Evolutionary conservation across 2,329 filamentous ascomycete genomes (phyloP).

Genomic region (Colletotrichum kahawae): DNA sequence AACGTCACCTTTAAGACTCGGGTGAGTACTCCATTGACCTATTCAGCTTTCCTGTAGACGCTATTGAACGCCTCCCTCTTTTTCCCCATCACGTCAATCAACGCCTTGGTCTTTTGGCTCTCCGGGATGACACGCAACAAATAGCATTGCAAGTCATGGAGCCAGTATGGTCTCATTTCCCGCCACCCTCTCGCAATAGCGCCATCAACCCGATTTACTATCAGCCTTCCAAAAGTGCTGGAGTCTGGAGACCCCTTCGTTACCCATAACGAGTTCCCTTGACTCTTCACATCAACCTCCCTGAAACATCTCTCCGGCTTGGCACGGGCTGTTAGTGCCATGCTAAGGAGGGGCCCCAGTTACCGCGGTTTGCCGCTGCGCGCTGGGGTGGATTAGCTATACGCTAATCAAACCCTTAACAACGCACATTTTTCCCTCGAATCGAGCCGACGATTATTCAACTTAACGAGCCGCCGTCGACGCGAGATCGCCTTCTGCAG

Average conservation of each 20-base stretch:
- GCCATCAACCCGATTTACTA: slow-evolving; percentile 27
- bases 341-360: too few relatives aligned
- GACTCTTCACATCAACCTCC: not conserved
- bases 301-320: too few relatives aligned
- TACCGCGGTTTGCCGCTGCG: too few relatives aligned
- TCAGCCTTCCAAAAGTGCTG: slow-evolving; percentile 14
- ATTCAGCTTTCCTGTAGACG: not conserved
- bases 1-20: not conserved
- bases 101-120: not conserved
- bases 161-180: slow-evolving; percentile 30
- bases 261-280: not conserved
- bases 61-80: not conserved
- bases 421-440: too few relatives aligned
- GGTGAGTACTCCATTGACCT: not conserved
- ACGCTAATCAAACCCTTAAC: too few relatives aligned
- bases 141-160: slow-evolving; percentile 24
- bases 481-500: too few relatives aligned
- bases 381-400: too few relatives aligned
- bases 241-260: not conserved
- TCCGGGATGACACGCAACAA: slow-evolving; percentile 5
- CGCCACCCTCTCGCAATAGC: slow-evolving; percentile 27
- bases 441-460: too few relatives aligned
- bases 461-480: too few relatives aligned
- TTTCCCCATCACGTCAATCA: not conserved
- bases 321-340: too few relatives aligned